phyloP scores from a whole-genome alignment of 805 yeast species.

The Candida mattraensis region DNA sequence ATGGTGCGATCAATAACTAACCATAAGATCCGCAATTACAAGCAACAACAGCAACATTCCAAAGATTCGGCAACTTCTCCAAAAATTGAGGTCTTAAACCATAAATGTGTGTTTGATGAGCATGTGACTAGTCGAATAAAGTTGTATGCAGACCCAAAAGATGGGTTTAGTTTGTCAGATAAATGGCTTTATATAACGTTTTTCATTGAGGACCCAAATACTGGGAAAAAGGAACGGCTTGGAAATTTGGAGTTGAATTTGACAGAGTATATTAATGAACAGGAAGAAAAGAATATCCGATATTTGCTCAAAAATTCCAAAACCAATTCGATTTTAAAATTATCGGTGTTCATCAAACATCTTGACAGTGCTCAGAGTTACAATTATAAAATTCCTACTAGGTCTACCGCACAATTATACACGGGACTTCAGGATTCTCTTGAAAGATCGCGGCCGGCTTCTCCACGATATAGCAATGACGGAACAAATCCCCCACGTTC shows the following conservation, averaged over 20 bases:
- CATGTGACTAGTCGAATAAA: slow-evolving; percentile 34
- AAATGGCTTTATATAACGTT: slow-evolving; percentile 44
- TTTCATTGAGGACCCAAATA: slow-evolving; percentile 29
- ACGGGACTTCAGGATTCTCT: slow-evolving; percentile 26
- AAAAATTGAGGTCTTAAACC: slow-evolving; percentile 45
- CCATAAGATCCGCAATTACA: slow-evolving; percentile 17
- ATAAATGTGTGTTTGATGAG: slow-evolving; percentile 49
- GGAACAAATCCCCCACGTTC: background rate
- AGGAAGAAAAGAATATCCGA: slow-evolving; percentile 52
- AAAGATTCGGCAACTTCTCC: slow-evolving; percentile 40
- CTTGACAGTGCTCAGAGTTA: slow-evolving; percentile 14
- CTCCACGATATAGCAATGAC: no score
- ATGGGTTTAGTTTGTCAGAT: slow-evolving; percentile 38
- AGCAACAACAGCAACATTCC: slow-evolving; percentile 16
- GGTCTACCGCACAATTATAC: slow-evolving; percentile 22
- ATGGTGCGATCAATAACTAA: slow-evolving; percentile 41
- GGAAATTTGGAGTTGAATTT: slow-evolving; percentile 71
- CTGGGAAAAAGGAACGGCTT: slow-evolving; percentile 45
- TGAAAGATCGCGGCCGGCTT: slow-evolving; percentile 7
- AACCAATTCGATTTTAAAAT: slow-evolving; percentile 73
- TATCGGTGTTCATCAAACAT: slow-evolving; percentile 43
- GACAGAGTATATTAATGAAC: slow-evolving; percentile 64
- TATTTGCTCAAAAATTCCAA: slow-evolving; percentile 77
- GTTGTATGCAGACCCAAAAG: slow-evolving; percentile 40
- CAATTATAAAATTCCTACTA: slow-evolving; percentile 22